Base-by-base conservation (phyloP, 306 rosid genomes). In the Carpinus viminea region DNA sequence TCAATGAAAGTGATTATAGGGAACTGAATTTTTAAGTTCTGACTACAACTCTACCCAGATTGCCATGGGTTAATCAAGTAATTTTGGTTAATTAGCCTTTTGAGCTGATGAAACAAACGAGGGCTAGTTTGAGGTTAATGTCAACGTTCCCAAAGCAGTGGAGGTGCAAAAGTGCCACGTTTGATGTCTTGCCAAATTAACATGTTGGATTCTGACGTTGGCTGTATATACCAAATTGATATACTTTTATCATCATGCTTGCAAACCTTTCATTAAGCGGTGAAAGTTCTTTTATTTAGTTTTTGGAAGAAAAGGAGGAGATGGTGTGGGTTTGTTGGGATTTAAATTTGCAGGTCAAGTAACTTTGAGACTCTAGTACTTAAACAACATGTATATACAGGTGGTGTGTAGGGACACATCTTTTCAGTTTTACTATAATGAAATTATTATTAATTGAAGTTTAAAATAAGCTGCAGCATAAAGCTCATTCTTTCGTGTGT, bases 141-240 rank as follows among this genome's bases (percentile, higher is more conserved):
- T 56, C 28, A 20, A 56, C 3, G 24, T n/a, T n/a, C 18, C 7
- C 26, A 55, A 55, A n/a, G 61, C 61, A 17, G 31, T 56, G 62
- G 62, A 21, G 62, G 26, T 56, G 59, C n/a, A 53, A 18, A 12
- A 3, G 24, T 57, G 64, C 21, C 5, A 7, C n/a, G 34, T 57
- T 2, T 1, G 70, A 54, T 73, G 18, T 18, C 16, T 55, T 53
- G 43, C 50, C 54, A 28, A 43, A 55, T 74, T 50, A 68, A 61
- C 7, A 5, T 74, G 47, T 80, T 57, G 79, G 76, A 36, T 47
- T 51, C 31, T 41, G 17, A 28, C 75, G 60, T 8, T 59, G 18
- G 57, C 34, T 51, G 38, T 75, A 20, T 5, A 18, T 9, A 41
- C 34, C 41, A 51, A 26, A 43, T 15, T 70, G 24, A 20, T 64